These are phyloP conservation scores for Hypsizygus ulmarius DNA, from an alignment of 1,284 basidiomycete genomes.

Conservation along the genomic window DNA sequence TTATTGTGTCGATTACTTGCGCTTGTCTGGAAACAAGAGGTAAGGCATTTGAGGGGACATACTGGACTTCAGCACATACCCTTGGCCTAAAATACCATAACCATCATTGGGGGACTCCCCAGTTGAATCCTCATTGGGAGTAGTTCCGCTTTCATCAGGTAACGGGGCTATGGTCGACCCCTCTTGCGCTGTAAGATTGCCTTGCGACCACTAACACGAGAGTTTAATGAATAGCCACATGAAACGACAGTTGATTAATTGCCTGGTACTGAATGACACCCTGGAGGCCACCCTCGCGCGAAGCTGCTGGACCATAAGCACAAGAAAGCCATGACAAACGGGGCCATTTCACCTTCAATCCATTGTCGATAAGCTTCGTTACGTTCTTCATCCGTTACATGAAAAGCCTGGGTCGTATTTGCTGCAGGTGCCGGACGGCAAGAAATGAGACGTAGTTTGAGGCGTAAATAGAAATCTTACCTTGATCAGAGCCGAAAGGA, in stretches of 20 bases:
- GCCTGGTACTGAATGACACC: conserved; percentile 62
- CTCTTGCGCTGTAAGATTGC: conserved; percentile 38
- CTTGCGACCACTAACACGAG: conserved; percentile 50
- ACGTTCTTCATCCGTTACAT: conserved; percentile 50
- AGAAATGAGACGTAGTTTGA: conserved; percentile 4
- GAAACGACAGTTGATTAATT: background rate
- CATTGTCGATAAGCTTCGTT: conserved; percentile 52
- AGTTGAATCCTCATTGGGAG: conserved; percentile 32
- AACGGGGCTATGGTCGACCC: conserved; percentile 41
- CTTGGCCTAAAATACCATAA: conserved; percentile 42
- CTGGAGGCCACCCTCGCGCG: conserved; percentile 41
- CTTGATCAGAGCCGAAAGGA: conserved; percentile 38
- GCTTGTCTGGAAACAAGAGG: conserved; percentile 18
- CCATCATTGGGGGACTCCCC: conserved; percentile 63
- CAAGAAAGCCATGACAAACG: background rate
- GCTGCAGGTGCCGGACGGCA: conserved; percentile 7
- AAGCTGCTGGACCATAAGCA: conserved; percentile 30
- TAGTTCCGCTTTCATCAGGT: conserved; percentile 31
- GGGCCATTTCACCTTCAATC: conserved; percentile 39
- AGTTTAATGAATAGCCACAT: conserved; percentile 1
- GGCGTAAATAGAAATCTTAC: conserved; percentile 22
- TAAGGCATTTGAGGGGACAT: background rate
- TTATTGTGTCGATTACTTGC: conserved; percentile 21
- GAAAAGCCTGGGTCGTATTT: conserved; percentile 31
- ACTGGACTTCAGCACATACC: conserved; percentile 27